Evolutionary conservation across 2,329 filamentous ascomycete species (phyloP), one percentile per base, ranked within the genome.

Genomic region (Alternaria brassicae): DNA sequence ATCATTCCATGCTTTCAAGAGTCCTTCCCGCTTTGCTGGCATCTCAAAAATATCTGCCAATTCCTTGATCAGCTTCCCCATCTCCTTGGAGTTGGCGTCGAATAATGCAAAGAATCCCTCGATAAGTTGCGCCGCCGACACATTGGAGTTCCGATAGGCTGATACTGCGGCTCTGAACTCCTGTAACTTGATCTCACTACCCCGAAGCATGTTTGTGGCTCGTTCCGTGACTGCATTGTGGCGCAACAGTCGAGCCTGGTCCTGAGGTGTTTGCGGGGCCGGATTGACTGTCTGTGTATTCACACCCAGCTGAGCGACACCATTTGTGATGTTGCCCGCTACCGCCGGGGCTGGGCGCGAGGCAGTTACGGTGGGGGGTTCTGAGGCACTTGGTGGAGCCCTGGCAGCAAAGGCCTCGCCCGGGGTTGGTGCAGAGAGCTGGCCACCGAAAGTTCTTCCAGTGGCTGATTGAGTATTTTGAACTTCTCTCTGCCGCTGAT

Each of bases 21-120:
- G 81, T 0, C 82, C 84, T 52, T 90, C 88, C 1, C 88, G 88
- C 74, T 96, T 97, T 17, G 78, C 75, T 49, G 89, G 85, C 67
- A 96, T 90, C 68, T 99, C 94, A 69, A 95, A 98, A 10, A 99
- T 87, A 52, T 98, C 94, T 5, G 94, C 91, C 3, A 97, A 86
- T 74, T 99, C 95, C 61, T 94, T 91, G 62, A 98, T 86, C 1
- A 99, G 84, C 25, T 93, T 97, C 13, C 93, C 93, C 0, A 99
- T 83, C 27, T 96, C 90, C 13, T 88, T 86, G 7, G 92, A 89
- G 0, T 90, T 88, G 0, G 90, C 90, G 73, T 96, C 90, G 66
- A 97, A 97, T 4, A 97, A 84, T 0, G 89, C 86, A 74, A 97
- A 96, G 78, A 97, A 93, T 0, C 88, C 87, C 66, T 97, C 93